Evolutionary conservation across 129 eudicot genomes (phyloP), one percentile per base, ranked within the genome.

Genomic region (Erigeron canadensis): DNA sequence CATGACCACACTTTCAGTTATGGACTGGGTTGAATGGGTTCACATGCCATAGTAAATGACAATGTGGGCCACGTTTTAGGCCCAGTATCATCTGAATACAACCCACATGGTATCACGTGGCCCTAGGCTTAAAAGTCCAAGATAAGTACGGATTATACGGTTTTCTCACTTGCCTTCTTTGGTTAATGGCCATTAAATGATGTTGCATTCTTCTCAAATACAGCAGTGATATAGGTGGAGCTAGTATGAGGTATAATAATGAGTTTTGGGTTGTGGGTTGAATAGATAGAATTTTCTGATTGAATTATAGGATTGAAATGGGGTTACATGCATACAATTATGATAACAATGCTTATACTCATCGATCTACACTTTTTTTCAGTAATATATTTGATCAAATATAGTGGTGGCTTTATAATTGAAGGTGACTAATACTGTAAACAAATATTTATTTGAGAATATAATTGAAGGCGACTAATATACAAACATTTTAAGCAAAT

Each of bases 51-150:
- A 45, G 40, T 46, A 77, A 63, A 40, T 1, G 28, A 12, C 42
- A 61, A 28, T 2, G 76, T 77, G 77, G 81, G 81, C 72, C 72
- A 63, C 43, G 5, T 38, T 6, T 41, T 46, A 55, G 64, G 81
- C 81, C 81, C 77, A 70, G 5, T 28, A 53, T 68, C 38, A 19
- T 23, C 44, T 4, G 39, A 47, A 19, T 28, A 71, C 53, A 71
- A 70, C 67, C 53, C 81, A 77, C 81, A 63, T 70, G 77, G 72
- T 1, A 28, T 63, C 72, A 70, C 71, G 81, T 77, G 77, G 2
- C 12, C 7, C 4, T 5, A 17, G 12, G 41, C 51, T 38, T 43
- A 54, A 77, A 71, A 71, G 77, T 77, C 81, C 62, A 77, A 70
- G 66, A 70, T 63, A 71, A 53, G 72, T 70, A 77, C 81, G 77